A percentile compares a stretch with the other conserved stretches of the same genome.
phyloP scores from a whole-genome alignment of 495 filamentous ascomycete species.

The Haplographium delicatum region DNA sequence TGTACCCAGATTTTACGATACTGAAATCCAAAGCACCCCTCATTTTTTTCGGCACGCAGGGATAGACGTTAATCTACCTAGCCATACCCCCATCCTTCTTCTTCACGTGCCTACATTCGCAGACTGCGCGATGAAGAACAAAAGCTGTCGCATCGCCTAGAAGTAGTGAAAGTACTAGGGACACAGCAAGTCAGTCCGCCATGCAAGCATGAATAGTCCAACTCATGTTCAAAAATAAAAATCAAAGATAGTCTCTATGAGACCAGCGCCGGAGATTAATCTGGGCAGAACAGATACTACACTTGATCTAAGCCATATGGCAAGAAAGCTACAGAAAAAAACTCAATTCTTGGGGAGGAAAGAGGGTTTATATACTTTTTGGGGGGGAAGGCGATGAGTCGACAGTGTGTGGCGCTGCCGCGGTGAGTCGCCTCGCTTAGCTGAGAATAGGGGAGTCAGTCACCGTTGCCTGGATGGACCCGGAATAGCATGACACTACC shows the following conservation, averaged over 20 bases:
- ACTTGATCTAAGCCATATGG: constrained; percentile 16
- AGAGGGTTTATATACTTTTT: constrained; percentile 9
- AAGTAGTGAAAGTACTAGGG: constrained; percentile 13
- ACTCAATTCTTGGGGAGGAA: neutral
- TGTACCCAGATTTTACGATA: too few species aligned
- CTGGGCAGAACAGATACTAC: constrained; percentile 21
- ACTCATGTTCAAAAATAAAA: constrained; percentile 7
- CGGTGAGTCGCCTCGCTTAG: too few species aligned
- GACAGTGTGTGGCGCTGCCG: too few species aligned
- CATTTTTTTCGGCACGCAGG: too few species aligned
- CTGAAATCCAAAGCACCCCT: too few species aligned
- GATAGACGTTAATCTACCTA: too few species aligned
- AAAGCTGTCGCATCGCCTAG: constrained; percentile 15
- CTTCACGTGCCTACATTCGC: too few species aligned
- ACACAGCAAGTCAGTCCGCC: neutral
- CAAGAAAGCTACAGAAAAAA: constrained; percentile 8
- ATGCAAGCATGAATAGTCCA: neutral
- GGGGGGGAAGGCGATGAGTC: neutral
- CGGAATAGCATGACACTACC: too few species aligned
- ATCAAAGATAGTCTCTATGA: constrained; percentile 1
- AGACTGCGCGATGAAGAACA: too few species aligned
- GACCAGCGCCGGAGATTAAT: constrained; percentile 13
- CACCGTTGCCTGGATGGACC: too few species aligned
- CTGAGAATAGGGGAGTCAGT: too few species aligned
- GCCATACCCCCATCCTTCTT: too few species aligned